phyloP scores from a whole-genome alignment of 371 early-diverging fungal genomes.

The Dinochytrium kinnereticum region DNA sequence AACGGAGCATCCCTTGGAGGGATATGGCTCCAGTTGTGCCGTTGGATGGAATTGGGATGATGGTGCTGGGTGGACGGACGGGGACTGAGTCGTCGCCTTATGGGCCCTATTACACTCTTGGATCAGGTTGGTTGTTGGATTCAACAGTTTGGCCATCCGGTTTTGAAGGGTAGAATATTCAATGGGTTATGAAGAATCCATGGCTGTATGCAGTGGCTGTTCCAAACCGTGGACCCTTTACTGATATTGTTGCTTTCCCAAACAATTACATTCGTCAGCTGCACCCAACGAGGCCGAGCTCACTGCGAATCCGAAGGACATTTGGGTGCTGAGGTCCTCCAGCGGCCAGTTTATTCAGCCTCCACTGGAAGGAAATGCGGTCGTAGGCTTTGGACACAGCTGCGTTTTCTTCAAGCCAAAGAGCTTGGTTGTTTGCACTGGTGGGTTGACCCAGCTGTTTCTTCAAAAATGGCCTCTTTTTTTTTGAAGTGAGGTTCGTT shows the following conservation, averaged over 20 bases:
- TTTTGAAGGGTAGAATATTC: not conserved
- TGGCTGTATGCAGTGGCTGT: no score
- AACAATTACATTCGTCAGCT: not conserved
- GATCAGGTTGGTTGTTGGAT: not conserved
- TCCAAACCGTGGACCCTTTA: no score
- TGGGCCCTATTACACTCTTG: not conserved
- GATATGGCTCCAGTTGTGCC: constrained; percentile 2
- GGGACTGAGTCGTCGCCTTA: not conserved
- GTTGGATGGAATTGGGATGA: not conserved
- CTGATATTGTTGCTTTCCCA: not conserved
- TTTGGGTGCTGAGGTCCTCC: not conserved
- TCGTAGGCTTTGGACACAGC: not conserved
- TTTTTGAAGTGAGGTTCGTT: no score
- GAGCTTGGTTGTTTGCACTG: not conserved
- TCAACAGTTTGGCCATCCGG: not conserved
- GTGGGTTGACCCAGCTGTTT: no score
- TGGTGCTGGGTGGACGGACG: constrained; percentile 1
- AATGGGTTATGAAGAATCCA: no score
- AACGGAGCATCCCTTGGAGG: constrained; percentile 10
- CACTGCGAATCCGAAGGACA: not conserved
- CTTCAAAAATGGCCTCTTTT: no score
- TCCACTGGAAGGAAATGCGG: not conserved
- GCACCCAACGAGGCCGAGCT: not conserved
- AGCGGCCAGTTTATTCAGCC: not conserved
- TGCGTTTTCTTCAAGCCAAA: constrained; percentile 1